These are phyloP conservation scores for Euphrasia arctica DNA, from an alignment of 305 asterid species.

Conservation along the genomic window DNA sequence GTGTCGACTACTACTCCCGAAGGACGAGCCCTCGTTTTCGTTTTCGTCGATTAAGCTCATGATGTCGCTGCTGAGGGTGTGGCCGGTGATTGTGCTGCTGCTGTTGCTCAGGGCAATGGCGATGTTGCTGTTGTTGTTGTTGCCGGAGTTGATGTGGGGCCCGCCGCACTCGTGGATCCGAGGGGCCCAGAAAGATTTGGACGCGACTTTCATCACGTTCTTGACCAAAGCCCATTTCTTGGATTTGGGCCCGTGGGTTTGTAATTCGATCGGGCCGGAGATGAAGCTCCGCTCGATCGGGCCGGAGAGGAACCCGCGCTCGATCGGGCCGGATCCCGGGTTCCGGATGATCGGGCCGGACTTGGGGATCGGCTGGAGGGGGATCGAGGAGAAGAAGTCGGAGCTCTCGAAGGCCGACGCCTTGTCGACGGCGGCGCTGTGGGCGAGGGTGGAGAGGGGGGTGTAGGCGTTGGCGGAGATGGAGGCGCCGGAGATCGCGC, in stretches of 20 bases:
- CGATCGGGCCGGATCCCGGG: slow-evolving; percentile 49
- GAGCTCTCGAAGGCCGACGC: slow-evolving; percentile 95
- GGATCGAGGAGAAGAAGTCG: slow-evolving; percentile 64
- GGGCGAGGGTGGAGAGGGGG: slow-evolving; percentile 60
- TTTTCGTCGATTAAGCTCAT: slow-evolving; percentile 38
- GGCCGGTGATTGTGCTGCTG: slow-evolving; percentile 43
- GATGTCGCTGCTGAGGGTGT: slow-evolving; percentile 55
- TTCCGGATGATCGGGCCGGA: slow-evolving; percentile 65
- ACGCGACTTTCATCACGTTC: slow-evolving; percentile 45
- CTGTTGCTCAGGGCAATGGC: slow-evolving; percentile 24
- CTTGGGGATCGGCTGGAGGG: slow-evolving; percentile 72
- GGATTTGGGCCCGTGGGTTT: slow-evolving; percentile 43
- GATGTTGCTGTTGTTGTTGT: not conserved
- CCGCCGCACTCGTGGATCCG: slow-evolving; percentile 25
- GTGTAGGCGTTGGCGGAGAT: slow-evolving; percentile 90
- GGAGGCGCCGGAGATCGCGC: slow-evolving; percentile 89
- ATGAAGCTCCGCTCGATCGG: slow-evolving; percentile 75
- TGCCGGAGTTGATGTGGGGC: slow-evolving; percentile 24
- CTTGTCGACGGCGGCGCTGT: slow-evolving; percentile 42
- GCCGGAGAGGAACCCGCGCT: slow-evolving; percentile 60
- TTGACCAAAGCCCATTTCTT: slow-evolving; percentile 59
- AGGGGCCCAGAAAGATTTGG: slow-evolving; percentile 50
- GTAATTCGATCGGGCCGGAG: slow-evolving; percentile 82
- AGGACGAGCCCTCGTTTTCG: slow-evolving; percentile 67
- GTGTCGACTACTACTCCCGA: slow-evolving; percentile 52